phyloP scores from a whole-genome alignment of 164 flowering plant genomes.

The Vitis vinifera region DNA sequence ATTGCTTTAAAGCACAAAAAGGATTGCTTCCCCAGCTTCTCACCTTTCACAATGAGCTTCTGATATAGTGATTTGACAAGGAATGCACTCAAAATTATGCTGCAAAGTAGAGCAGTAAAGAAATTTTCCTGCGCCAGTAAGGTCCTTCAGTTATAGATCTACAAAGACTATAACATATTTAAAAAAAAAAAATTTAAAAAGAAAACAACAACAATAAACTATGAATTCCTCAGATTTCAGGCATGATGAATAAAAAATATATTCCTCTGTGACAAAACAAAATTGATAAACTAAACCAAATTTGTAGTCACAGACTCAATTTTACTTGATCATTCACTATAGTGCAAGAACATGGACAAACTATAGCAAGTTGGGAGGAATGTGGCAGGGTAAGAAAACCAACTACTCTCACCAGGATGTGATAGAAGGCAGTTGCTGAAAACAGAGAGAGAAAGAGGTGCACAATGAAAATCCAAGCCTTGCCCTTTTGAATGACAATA shows the following conservation, averaged over 20 bases:
- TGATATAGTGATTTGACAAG: constrained; percentile 29
- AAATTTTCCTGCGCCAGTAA: constrained; percentile 31
- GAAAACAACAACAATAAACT: background rate
- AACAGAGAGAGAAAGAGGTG: constrained; percentile 24
- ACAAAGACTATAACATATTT: background rate
- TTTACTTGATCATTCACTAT: too few species aligned
- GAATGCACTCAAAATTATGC: constrained; percentile 28
- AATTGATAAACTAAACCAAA: background rate
- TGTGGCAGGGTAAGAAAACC: background rate
- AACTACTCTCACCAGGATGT: constrained; percentile 37
- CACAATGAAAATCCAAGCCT: constrained; percentile 17
- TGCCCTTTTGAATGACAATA: constrained; percentile 33
- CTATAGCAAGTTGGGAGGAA: background rate
- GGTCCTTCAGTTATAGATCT: constrained; percentile 2
- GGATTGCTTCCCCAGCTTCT: constrained; percentile 6
- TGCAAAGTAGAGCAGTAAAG: constrained; percentile 28
- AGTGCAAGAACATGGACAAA: too few species aligned
- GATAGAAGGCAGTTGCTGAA: constrained; percentile 20
- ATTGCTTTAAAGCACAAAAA: constrained; percentile 2
- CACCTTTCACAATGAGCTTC: constrained; percentile 64
- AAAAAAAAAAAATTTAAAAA: background rate
- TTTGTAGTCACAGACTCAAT: background rate
- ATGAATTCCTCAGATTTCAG: background rate
- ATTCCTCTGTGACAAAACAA: background rate
- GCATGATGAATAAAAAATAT: background rate